Conservation (phyloP, 1,284 basidiomycete genomes). For the Irpex rosettiformis region DNA sequence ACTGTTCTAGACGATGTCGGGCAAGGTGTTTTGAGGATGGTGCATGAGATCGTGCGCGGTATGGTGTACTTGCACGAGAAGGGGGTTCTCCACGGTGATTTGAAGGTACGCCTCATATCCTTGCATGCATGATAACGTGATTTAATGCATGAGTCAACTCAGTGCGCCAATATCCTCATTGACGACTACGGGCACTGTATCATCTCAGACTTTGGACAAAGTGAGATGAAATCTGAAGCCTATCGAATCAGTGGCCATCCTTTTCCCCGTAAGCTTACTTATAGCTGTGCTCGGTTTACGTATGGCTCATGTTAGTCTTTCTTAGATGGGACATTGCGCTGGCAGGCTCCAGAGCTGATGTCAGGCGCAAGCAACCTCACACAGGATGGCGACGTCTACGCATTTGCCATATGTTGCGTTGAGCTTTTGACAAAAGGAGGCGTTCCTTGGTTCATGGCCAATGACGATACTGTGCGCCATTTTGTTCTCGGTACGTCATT, state of each 20-base stretch:
- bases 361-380: conserved; percentile 48
- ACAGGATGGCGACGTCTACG: conserved; percentile 63
- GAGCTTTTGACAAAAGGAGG: conserved; percentile 66
- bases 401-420: conserved; percentile 68
- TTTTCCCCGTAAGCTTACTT: conserved; percentile 46
- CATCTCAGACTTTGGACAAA: conserved; percentile 78
- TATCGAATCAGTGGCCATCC: conserved; percentile 53
- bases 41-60: conserved; percentile 71
- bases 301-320: conserved; percentile 3
- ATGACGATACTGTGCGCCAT: conserved; percentile 56
- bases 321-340: conserved; percentile 58
- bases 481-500: conserved; percentile 54
- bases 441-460: conserved; percentile 56
- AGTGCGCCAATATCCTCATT: conserved; percentile 75
- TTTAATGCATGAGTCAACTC: not conserved
- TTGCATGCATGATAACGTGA: too few relatives aligned
- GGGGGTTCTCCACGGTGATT: conserved; percentile 69
- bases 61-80: conserved; percentile 71
- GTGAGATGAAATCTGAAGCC: conserved; percentile 70
- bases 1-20: conserved; percentile 21
- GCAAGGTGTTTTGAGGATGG: conserved; percentile 51
- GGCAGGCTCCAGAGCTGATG: conserved; percentile 76
- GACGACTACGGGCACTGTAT: conserved; percentile 62
- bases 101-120: conserved; percentile 68
- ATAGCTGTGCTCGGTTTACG: conserved; percentile 1